Evolutionary conservation across 148 eudicot species (phyloP).

Genomic region (Dianthus caryophyllus): DNA sequence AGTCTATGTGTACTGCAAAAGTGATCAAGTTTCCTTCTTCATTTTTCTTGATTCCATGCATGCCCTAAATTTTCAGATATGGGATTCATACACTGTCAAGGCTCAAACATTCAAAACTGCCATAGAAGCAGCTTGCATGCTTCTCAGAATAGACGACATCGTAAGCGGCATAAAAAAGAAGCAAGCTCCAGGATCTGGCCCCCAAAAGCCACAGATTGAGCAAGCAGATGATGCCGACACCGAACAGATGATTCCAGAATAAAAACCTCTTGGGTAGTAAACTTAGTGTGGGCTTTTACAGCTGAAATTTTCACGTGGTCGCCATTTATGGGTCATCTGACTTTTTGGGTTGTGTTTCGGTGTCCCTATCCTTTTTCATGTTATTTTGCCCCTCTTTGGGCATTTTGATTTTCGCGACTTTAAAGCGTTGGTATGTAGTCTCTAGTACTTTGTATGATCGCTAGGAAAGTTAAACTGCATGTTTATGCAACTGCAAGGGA

Average conservation of each 20-base stretch:
- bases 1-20: neutral
- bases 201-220: constrained; percentile 73
- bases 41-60: neutral
- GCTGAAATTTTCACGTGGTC: constrained; percentile 16
- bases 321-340: neutral
- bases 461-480: no score
- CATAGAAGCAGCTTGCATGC: constrained; percentile 93
- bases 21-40: neutral
- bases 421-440: no score
- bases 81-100: constrained; percentile 93
- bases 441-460: no score
- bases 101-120: constrained; percentile 93
- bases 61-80: constrained; percentile 45
- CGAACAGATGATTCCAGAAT: constrained; percentile 83
- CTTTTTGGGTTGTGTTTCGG: neutral
- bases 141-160: constrained; percentile 90
- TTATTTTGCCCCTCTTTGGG: neutral
- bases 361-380: neutral
- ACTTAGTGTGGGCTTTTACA: constrained; percentile 2
- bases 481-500: no score
- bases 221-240: constrained; percentile 80
- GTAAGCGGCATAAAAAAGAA: constrained; percentile 93
- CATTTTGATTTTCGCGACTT: no score
- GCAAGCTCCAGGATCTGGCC: constrained; percentile 82
- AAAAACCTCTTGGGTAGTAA: constrained; percentile 10